Percentiles rank a stretch among this genome's conserved stretches.
Conservation (phyloP, 352 stramenopile genomes). For the Phytophthora podocarpi region DNA sequence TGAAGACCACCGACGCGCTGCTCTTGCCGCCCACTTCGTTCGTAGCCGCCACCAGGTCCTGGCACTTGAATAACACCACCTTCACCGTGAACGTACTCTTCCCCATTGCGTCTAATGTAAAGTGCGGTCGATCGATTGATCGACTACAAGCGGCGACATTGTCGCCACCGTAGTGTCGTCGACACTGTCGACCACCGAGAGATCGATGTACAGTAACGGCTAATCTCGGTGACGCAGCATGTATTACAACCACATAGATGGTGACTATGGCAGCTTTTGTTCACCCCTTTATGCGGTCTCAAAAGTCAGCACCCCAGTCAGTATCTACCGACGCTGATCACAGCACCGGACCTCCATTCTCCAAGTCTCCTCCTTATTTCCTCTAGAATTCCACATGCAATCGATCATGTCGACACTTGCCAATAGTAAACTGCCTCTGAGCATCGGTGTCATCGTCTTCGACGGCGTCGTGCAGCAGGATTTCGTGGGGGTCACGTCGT, state of each 20-base stretch:
- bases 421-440: slow-evolving; percentile 23
- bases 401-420: slow-evolving; percentile 14
- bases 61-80: slow-evolving; percentile 65
- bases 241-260: slow-evolving; percentile 1
- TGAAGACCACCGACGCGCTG: slow-evolving; percentile 75
- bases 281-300: slow-evolving; percentile 1
- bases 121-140: slow-evolving; percentile 9
- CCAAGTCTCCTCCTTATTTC: not conserved
- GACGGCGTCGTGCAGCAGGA: slow-evolving; percentile 65
- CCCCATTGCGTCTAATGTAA: slow-evolving; percentile 15
- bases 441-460: slow-evolving; percentile 65
- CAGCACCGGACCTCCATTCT: not conserved
- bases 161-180: slow-evolving; percentile 9
- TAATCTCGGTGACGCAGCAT: slow-evolving; percentile 12
- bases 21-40: slow-evolving; percentile 69
- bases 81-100: slow-evolving; percentile 50
- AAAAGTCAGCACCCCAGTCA: slow-evolving; percentile 15
- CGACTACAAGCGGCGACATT: slow-evolving; percentile 9
- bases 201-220: slow-evolving; percentile 11
- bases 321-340: too few species aligned
- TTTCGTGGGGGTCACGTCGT: slow-evolving; percentile 60
- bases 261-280: not conserved
- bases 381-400: not conserved
- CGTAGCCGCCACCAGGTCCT: slow-evolving; percentile 51
- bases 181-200: slow-evolving; percentile 17